Evolutionary conservation across 768 basidiomycete genomes (phyloP).

Genomic region (Pisolithus orientalis): DNA sequence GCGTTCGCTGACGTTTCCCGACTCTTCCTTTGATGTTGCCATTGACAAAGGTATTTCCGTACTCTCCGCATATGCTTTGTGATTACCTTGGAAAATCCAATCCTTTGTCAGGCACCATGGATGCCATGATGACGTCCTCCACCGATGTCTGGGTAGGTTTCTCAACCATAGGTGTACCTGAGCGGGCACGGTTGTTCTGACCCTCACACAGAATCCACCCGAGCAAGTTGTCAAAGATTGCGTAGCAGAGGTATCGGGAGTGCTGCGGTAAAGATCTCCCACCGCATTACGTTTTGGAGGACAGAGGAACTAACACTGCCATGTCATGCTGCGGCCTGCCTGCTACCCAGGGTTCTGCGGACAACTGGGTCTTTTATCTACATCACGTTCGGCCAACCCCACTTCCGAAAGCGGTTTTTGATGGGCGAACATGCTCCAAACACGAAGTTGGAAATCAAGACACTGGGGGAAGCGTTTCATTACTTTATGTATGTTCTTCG

Average conservation of each 20-base stretch:
- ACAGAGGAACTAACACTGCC: background rate
- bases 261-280: conserved; percentile 45
- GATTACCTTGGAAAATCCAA: background rate
- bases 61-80: background rate
- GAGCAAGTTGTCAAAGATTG: conserved; percentile 65
- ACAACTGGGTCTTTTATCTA: conserved; percentile 63
- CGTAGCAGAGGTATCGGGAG: conserved; percentile 70
- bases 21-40: conserved; percentile 64
- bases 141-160: conserved; percentile 72
- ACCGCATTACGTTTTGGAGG: background rate
- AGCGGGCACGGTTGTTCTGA: conserved; percentile 1
- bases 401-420: conserved; percentile 72
- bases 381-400: conserved; percentile 85
- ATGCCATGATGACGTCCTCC: conserved; percentile 82
- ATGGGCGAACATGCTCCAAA: conserved; percentile 34
- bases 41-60: conserved; percentile 66
- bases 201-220: conserved; percentile 58
- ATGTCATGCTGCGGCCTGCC: background rate
- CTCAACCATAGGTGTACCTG: background rate
- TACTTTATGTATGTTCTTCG: conserved; percentile 73
- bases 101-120: conserved; percentile 60
- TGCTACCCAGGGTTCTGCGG: conserved; percentile 50
- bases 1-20: conserved; percentile 52
- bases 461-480: conserved; percentile 77
- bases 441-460: conserved; percentile 58